phyloP scores from a whole-genome alignment of 108 stramenopile species.

The Nitzschia sp. region DNA sequence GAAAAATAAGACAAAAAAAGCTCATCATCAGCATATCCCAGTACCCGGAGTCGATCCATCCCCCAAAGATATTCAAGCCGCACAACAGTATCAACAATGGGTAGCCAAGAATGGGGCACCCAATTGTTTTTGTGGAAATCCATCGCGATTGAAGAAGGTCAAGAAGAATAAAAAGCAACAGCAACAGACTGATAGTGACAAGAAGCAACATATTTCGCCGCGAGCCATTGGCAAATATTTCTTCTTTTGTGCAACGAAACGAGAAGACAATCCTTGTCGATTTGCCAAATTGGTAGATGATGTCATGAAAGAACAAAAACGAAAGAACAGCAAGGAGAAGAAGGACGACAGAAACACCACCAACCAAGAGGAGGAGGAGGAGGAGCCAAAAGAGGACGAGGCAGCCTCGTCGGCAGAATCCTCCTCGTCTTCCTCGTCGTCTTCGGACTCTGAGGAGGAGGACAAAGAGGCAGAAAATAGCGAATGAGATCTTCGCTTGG shows the following conservation, averaged over 20 bases:
- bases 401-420: too few species aligned
- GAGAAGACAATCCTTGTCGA: constrained; percentile 63
- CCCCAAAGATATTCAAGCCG: constrained; percentile 58
- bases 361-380: too few species aligned
- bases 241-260: constrained; percentile 67
- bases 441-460: too few species aligned
- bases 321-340: neutral
- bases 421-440: too few species aligned
- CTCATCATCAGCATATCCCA: constrained; percentile 36
- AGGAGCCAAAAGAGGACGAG: too few species aligned
- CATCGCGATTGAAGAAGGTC: constrained; percentile 73
- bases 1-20: constrained; percentile 18
- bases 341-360: too few species aligned
- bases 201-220: constrained; percentile 8
- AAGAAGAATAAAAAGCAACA: constrained; percentile 57
- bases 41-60: constrained; percentile 75
- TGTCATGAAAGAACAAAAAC: constrained; percentile 42
- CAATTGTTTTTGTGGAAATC: constrained; percentile 65
- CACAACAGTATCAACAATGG: constrained; percentile 44
- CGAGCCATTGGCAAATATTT: constrained; percentile 77
- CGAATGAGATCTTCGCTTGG: too few species aligned
- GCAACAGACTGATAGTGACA: too few species aligned
- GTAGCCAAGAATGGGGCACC: constrained; percentile 48
- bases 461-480: too few species aligned
- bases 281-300: constrained; percentile 70